phyloP scores from a whole-genome alignment of 2,329 filamentous ascomycete genomes.

The Phaeosphaeria sp. region DNA sequence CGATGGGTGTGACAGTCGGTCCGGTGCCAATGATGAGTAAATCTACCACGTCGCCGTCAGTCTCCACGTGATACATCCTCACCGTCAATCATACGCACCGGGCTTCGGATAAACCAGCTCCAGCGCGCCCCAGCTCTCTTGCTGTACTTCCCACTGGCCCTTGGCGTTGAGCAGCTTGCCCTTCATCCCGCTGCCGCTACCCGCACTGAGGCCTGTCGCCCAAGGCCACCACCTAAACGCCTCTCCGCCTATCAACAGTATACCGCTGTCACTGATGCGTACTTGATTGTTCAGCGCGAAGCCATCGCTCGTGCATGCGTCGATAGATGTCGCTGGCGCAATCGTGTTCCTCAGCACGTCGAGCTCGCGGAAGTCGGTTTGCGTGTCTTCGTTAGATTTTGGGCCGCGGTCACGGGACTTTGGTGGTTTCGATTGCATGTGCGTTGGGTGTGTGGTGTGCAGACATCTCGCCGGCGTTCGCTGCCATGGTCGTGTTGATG shows the following conservation, averaged over 20 bases:
- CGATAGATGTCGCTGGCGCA: conserved; percentile 80
- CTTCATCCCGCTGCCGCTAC: conserved; percentile 47
- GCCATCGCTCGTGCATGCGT: conserved; percentile 80
- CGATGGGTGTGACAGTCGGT: conserved; percentile 75
- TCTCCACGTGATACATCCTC: background rate
- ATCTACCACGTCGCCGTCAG: conserved; percentile 61
- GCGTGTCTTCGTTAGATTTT: conserved; percentile 66
- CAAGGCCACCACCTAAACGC: conserved; percentile 90
- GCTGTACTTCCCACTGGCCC: conserved; percentile 80
- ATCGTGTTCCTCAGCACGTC: conserved; percentile 81
- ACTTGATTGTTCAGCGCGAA: conserved; percentile 87
- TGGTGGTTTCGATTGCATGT: conserved; percentile 44
- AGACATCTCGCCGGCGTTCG: conserved; percentile 16
- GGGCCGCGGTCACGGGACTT: conserved; percentile 66
- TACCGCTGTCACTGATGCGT: conserved; percentile 71
- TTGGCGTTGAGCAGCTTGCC: conserved; percentile 71
- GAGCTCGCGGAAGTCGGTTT: conserved; percentile 75
- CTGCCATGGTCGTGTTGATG: background rate
- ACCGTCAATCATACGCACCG: conserved; percentile 64
- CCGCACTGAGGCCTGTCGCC: conserved; percentile 54
- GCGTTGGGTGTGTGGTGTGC: conserved; percentile 23
- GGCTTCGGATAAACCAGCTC: conserved; percentile 86
- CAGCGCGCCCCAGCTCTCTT: conserved; percentile 76
- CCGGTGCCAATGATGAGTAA: conserved; percentile 90
- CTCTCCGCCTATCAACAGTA: conserved; percentile 83